Conservation (phyloP, 176 grass and related monocot genomes). For the Phyllostachys edulis region DNA sequence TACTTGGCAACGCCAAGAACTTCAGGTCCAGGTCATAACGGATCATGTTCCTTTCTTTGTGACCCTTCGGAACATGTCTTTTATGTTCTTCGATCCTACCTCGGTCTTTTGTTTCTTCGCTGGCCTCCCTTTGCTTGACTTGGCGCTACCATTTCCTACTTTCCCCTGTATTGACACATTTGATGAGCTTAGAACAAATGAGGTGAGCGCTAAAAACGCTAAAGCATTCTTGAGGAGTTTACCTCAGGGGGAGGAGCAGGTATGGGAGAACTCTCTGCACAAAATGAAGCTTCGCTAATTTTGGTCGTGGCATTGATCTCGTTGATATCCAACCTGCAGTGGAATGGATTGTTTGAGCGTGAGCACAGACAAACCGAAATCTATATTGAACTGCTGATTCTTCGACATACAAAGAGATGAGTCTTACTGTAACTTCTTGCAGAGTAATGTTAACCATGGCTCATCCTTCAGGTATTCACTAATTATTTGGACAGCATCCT, state of each 20-base stretch:
- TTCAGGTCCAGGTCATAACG: background rate
- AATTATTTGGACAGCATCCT: constrained; percentile 71
- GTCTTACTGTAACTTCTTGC: constrained; percentile 69
- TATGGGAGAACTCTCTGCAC: constrained; percentile 35
- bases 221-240: background rate
- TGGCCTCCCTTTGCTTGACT: constrained; percentile 59
- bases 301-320: constrained; percentile 44
- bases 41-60: constrained; percentile 54
- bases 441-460: constrained; percentile 71
- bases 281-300: constrained; percentile 36
- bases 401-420: background rate
- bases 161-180: constrained; percentile 35
- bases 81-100: constrained; percentile 79
- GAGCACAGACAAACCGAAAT: background rate
- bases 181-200: constrained; percentile 21
- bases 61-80: constrained; percentile 86
- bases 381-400: constrained; percentile 11
- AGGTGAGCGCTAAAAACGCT: background rate
- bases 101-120: constrained; percentile 67
- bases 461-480: constrained; percentile 84
- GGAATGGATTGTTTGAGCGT: constrained; percentile 9
- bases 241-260: constrained; percentile 53
- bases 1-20: background rate
- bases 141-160: constrained; percentile 31
- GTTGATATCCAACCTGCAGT: constrained; percentile 59